phyloP scores from a whole-genome alignment of 805 yeast species.

The Alloascoidea africana region DNA sequence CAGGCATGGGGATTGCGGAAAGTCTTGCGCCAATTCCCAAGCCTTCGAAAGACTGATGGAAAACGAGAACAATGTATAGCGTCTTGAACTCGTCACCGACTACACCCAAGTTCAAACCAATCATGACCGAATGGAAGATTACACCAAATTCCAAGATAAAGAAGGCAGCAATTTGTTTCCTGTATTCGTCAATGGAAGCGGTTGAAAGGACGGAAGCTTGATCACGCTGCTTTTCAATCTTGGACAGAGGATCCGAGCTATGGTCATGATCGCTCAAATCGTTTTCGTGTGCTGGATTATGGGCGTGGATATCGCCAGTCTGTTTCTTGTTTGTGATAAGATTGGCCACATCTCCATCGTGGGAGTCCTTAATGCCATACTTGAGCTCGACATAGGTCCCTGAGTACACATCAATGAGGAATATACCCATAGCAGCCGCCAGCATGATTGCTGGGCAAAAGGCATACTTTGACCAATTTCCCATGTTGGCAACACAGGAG shows the following conservation, averaged over 20 bases:
- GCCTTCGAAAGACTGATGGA: constrained; percentile 74
- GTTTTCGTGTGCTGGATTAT: background rate
- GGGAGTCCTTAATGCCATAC: constrained; percentile 17
- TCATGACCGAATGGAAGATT: constrained; percentile 59
- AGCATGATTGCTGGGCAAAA: constrained; percentile 42
- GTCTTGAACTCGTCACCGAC: constrained; percentile 49
- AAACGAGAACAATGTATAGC: constrained; percentile 47
- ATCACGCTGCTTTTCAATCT: background rate
- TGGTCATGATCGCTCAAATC: background rate
- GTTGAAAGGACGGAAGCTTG: background rate
- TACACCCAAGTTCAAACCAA: constrained; percentile 54
- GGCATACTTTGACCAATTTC: constrained; percentile 35
- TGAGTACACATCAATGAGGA: constrained; percentile 32
- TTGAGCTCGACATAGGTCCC: constrained; percentile 25
- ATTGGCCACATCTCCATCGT: constrained; percentile 12
- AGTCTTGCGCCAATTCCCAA: constrained; percentile 64
- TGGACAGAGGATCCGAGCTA: background rate
- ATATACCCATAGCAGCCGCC: constrained; percentile 27
- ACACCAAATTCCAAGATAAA: constrained; percentile 58
- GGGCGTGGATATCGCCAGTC: background rate
- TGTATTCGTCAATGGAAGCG: constrained; percentile 10
- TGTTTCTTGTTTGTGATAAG: background rate
- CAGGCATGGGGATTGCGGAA: constrained; percentile 43
- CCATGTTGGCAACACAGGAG: constrained; percentile 26
- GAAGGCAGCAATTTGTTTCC: constrained; percentile 25